A percentile compares a stretch with the other conserved stretches of the same genome.
Conservation (phyloP, 306 rosid genomes). For the Cyclanthera cordifolia region DNA sequence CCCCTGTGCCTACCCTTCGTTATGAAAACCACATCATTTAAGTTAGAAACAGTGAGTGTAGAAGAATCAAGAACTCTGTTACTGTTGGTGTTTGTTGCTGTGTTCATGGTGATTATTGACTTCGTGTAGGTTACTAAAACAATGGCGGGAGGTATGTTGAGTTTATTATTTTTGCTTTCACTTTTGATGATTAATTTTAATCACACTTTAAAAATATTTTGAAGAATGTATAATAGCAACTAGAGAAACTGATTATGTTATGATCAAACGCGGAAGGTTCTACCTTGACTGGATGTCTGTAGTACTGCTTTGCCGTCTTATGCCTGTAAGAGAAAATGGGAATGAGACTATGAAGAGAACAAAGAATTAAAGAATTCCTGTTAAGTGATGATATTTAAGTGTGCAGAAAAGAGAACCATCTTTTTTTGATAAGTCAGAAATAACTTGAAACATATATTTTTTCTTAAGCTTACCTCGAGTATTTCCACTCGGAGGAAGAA, state of each 20-base stretch:
- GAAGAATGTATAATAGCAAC: no score
- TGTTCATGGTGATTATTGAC: no score
- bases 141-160: no score
- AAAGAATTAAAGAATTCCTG: not conserved
- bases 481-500: conserved; percentile 45
- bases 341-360: not conserved
- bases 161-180: no score
- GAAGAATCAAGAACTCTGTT: no score
- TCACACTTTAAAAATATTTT: no score
- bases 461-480: conserved; percentile 55
- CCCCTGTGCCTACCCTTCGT: no score
- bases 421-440: not conserved
- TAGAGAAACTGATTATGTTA: not conserved
- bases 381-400: not conserved
- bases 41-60: no score
- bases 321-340: conserved; percentile 29
- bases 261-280: not conserved
- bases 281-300: conserved; percentile 35
- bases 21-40: no score
- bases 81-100: no score
- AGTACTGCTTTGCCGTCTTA: conserved; percentile 29
- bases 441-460: conserved; percentile 2
- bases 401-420: not conserved
- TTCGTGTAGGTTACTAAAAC: no score
- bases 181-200: no score